These are phyloP conservation scores for Zymoseptoria pseudotritici DNA, from an alignment of 2,329 filamentous ascomycete species.

Conservation along the genomic window DNA sequence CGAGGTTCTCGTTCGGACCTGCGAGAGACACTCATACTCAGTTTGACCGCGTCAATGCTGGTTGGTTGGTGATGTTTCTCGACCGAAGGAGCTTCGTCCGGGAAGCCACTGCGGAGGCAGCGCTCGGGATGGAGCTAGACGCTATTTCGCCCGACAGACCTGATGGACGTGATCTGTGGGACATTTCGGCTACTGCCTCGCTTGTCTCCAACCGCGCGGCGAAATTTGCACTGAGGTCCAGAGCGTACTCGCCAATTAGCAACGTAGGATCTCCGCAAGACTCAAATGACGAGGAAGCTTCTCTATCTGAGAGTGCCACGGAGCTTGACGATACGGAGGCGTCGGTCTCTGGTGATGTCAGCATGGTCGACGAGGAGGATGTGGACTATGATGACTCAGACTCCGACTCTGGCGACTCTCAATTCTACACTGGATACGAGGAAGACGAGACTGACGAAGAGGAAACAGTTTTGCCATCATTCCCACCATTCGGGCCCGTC, in stretches of 20 bases:
- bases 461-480: slow-evolving; percentile 20
- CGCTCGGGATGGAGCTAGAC: slow-evolving; percentile 19
- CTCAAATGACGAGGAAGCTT: not conserved
- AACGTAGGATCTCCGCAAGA: not conserved
- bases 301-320: not conserved
- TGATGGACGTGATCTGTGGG: slow-evolving; percentile 20
- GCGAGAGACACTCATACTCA: slow-evolving; percentile 2
- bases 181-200: slow-evolving; percentile 23
- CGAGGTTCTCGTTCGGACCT: slow-evolving; percentile 20
- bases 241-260: not conserved
- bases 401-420: slow-evolving; percentile 7
- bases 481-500: not conserved
- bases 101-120: slow-evolving; percentile 15
- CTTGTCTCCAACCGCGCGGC: slow-evolving; percentile 3
- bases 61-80: slow-evolving; percentile 33
- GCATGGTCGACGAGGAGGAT: not conserved
- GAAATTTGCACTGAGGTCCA: not conserved
- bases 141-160: slow-evolving; percentile 15
- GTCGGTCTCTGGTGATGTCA: not conserved
- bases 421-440: slow-evolving; percentile 3
- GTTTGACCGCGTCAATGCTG: slow-evolving; percentile 26
- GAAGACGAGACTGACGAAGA: slow-evolving; percentile 17
- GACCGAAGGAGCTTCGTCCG: slow-evolving; percentile 30
- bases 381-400: not conserved
- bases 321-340: not conserved